Evolutionary conservation across 176 grass and related monocot species (phyloP), one percentile per base, ranked within the genome.

Genomic region (Oryza nivara): DNA sequence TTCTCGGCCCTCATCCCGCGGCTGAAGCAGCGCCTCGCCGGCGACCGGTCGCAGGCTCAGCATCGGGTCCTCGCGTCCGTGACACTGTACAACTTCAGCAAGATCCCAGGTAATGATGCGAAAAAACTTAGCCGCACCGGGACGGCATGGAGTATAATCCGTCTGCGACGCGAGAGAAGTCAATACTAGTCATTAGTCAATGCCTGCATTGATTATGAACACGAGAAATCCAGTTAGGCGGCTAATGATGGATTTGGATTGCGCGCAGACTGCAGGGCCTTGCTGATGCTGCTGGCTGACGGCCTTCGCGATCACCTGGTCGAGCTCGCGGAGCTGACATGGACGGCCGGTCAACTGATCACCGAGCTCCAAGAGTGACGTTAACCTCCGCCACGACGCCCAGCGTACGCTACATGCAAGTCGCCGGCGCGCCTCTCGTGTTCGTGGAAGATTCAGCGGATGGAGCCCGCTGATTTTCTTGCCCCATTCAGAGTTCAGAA

Each of bases 1-100:
- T 95, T 95, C 73, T 86, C 82, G 49, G 82, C 78, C 7, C 85
- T 95, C 60, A 76, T 92, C 19, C 88, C 85, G 74, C 82, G 49
- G 34, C 71, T 90, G 3, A 88, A 86, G 54, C 67, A 66, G 40
- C 83, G 82, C 75, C 72, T 88, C 7, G 48, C 75, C 28, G 63
- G 43, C 58, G 28, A 52, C 54, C 26, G 46, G 11, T 36, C 43
- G 67, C 80, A 80, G 0, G 12, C 58, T 9, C 78, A 80, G 46
- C 74, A 86, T 68, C 77, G 88, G 68, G 85, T 90, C 15, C 88
- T 92, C 17, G 85, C 88, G 10, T 79, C 80, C 36, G 63, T 84
- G 45, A 84, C 90, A 13, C 47, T 95, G 32, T 60, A 78, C 76
- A 88, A 88, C 77, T 88, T 92, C 38, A 90, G 82, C 89, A 89